phyloP scores from a whole-genome alignment of 2,329 filamentous ascomycete species.

The Ophiostoma angusticollis region DNA sequence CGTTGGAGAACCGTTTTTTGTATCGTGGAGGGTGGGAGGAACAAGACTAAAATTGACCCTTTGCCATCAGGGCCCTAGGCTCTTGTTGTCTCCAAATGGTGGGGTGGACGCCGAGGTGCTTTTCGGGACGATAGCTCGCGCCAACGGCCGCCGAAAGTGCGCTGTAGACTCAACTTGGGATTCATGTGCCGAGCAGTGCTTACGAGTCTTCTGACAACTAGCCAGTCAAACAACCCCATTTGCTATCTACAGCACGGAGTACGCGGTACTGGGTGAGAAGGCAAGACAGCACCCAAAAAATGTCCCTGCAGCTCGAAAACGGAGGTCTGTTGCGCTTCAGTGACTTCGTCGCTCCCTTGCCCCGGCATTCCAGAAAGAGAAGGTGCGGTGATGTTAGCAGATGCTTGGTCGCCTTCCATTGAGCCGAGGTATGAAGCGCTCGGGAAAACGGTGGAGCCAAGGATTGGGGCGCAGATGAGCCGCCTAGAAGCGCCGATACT shows the following conservation, averaged over 20 bases:
- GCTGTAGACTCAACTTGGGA: too few species aligned
- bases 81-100: constrained; percentile 2
- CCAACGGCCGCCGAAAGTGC: background rate
- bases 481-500: too few species aligned
- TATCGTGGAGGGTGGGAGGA: constrained; percentile 1
- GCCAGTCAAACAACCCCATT: background rate
- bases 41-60: constrained; percentile 2
- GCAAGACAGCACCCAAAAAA: background rate
- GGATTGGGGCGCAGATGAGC: too few species aligned
- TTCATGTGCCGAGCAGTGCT: too few species aligned
- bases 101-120: constrained; percentile 14
- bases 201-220: too few species aligned
- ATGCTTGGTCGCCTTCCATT: constrained; percentile 4
- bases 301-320: background rate
- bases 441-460: constrained; percentile 3
- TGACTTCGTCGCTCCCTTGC: too few species aligned
- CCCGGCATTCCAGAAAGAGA: background rate
- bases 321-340: background rate
- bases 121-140: constrained; percentile 6
- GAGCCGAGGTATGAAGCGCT: constrained; percentile 9
- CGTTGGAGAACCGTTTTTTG: background rate
- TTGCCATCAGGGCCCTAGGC: constrained; percentile 1
- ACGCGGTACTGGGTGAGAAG: background rate
- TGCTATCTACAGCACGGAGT: too few species aligned
- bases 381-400: background rate